These are phyloP conservation scores for Shiraia bambusicola DNA, from an alignment of 2,329 filamentous ascomycete species.

Conservation along the genomic window DNA sequence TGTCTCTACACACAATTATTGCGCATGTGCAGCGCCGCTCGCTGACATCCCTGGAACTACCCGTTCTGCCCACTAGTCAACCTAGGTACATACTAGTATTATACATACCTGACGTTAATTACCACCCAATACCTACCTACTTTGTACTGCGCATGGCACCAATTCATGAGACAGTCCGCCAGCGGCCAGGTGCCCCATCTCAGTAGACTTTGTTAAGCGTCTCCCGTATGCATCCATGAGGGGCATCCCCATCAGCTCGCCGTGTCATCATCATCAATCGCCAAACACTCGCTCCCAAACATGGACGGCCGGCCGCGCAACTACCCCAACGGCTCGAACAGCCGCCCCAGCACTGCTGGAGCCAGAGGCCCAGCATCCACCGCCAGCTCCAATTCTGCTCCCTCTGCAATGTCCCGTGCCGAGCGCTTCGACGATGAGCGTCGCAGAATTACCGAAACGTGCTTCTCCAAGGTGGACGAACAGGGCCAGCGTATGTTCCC, in stretches of 20 bases:
- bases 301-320: conserved; percentile 42
- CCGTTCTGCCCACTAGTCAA: no score
- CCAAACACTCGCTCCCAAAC: conserved; percentile 1
- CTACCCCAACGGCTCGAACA: conserved; percentile 30
- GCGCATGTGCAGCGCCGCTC: conserved; percentile 6
- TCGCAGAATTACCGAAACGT: conserved; percentile 88
- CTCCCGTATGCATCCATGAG: background rate
- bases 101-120: background rate
- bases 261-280: no score
- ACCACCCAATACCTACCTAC: conserved; percentile 2
- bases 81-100: background rate
- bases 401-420: conserved; percentile 55
- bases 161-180: conserved; percentile 11
- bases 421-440: conserved; percentile 97
- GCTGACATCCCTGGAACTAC: conserved; percentile 2
- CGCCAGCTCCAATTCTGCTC: conserved; percentile 26
- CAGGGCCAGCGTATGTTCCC: conserved; percentile 75
- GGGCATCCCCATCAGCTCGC: background rate
- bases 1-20: background rate
- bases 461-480: conserved; percentile 85
- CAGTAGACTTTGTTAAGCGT: background rate
- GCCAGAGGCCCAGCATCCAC: conserved; percentile 31
- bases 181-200: conserved; percentile 16
- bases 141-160: conserved; percentile 25
- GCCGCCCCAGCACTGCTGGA: conserved; percentile 28